Base-by-base conservation (phyloP, 257 asterid genomes). In the Nicotiana tabacum region DNA sequence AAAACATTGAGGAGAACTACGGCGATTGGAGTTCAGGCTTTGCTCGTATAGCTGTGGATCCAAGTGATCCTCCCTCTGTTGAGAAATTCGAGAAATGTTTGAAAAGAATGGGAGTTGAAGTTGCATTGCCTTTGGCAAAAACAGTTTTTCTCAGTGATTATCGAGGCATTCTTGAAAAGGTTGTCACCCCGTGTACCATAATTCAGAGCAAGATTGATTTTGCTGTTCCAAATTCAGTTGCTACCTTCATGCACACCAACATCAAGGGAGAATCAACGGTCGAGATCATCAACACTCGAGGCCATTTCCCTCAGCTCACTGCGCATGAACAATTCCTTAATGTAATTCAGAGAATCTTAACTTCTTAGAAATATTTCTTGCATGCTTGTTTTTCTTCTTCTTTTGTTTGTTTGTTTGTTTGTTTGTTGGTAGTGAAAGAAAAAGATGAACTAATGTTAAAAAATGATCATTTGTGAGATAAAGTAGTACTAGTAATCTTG, bases 281-380 rank as follows among this genome's bases (percentile, higher is more conserved):
- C 27, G 84, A 93, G 68, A 74, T 91, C n/a, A 82, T 95, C 56
- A 83, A 90, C 9, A 89, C 95, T 0, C 85, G 83, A 0, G 98
- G 98, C 3, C 96, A 95, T 89, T 93, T 94, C 68, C 98, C 98
- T 81, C 98, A 95, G 74, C 87, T 95, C 9, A 92, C 97, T 0
- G 96, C 93, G 0, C 92, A 83, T 77, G 21, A 83, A 21, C 81
- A 91, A 46, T 91, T 95, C 79, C 83, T 89, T 35, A 84, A 89
- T 29, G 90, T 93, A 82, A 78, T 95, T 69, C 62, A 80, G 29
- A 84, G 80, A 77, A 85, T 86, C 84, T 81, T 94, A 81, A 27
- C 30, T 78, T 78, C 78, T 12, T 72, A 72, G 79, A 72, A 10
- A 39, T 66, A 37, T 29, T 17, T 62, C 12, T 27, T 24, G 0